phyloP scores from a whole-genome alignment of 202 grass and related monocot species.

The Setaria viridis region DNA sequence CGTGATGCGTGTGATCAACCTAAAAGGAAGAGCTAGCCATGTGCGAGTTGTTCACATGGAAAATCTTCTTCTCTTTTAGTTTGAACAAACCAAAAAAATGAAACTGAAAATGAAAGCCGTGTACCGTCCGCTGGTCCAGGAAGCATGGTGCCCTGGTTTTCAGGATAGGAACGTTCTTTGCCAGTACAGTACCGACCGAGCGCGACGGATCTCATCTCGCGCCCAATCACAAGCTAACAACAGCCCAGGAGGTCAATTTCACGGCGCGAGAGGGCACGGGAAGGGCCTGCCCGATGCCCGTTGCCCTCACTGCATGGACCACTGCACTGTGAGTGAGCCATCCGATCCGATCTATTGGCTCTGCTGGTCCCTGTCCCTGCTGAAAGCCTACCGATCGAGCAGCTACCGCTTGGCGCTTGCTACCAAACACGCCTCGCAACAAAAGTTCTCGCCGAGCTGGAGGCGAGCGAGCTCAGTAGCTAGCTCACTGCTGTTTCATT shows the following conservation, averaged over 20 bases:
- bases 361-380: neutral
- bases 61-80: neutral
- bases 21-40: slow-evolving; percentile 23
- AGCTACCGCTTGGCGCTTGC: too few relatives aligned
- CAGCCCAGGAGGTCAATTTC: neutral
- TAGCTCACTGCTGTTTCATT: neutral
- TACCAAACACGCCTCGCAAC: slow-evolving; percentile 1
- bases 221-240: slow-evolving; percentile 5
- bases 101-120: neutral
- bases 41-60: slow-evolving; percentile 14
- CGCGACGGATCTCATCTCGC: neutral
- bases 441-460: neutral
- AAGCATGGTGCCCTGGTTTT: slow-evolving; percentile 42
- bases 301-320: neutral
- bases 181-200: neutral
- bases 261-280: slow-evolving; percentile 9
- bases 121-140: slow-evolving; percentile 40
- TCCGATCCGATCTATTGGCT: neutral
- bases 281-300: neutral
- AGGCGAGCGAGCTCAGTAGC: neutral
- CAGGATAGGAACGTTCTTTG: slow-evolving; percentile 33
- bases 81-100: too few relatives aligned
- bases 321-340: neutral
- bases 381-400: neutral
- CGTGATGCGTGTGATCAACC: neutral